A percentile compares a stretch with the other conserved stretches of the same genome.
phyloP scores from a whole-genome alignment of 352 stramenopile genomes.

The Phytopythium kandeliae region DNA sequence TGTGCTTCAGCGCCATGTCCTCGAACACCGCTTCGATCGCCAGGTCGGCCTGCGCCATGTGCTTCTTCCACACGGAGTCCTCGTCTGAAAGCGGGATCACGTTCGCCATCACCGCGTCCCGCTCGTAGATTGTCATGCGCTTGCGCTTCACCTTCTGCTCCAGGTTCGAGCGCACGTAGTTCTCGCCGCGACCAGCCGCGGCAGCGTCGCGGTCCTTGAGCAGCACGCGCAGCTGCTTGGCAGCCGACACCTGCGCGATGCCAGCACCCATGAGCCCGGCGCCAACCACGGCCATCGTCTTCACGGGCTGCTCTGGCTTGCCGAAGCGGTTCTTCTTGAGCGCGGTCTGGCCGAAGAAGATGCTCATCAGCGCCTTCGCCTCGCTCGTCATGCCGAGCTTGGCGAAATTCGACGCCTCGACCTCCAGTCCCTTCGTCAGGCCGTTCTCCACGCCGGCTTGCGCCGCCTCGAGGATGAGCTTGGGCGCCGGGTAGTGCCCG shows the following conservation, averaged over 20 bases:
- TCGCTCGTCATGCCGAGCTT: slow-evolving; percentile 95
- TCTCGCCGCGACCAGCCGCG: slow-evolving; percentile 75
- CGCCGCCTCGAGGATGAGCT: slow-evolving; percentile 91
- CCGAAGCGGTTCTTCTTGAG: slow-evolving; percentile 98
- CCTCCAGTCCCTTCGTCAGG: slow-evolving; percentile 77
- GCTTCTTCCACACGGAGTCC: slow-evolving; percentile 86
- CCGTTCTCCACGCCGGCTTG: slow-evolving; percentile 86
- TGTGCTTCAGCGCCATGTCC: slow-evolving; percentile 96
- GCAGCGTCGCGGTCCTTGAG: slow-evolving; percentile 95
- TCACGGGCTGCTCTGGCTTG: slow-evolving; percentile 77
- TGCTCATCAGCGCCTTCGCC: slow-evolving; percentile 94
- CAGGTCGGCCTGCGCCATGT: slow-evolving; percentile 93
- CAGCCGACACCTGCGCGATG: slow-evolving; percentile 94
- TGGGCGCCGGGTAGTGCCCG: slow-evolving; percentile 95
- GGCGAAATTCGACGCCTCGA: slow-evolving; percentile 94
- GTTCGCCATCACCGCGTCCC: slow-evolving; percentile 88
- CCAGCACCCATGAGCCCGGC: slow-evolving; percentile 98
- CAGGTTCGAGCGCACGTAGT: slow-evolving; percentile 94
- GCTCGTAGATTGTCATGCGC: slow-evolving; percentile 89
- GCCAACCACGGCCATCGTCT: slow-evolving; percentile 96
- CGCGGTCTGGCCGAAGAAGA: slow-evolving; percentile 97
- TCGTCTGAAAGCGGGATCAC: slow-evolving; percentile 93
- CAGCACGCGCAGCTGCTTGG: slow-evolving; percentile 94
- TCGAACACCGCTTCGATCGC: slow-evolving; percentile 99
- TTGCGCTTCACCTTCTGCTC: slow-evolving; percentile 94